These are phyloP conservation scores for Cystobasidium tubakii DNA, from an alignment of 768 basidiomycete genomes.

Conservation along the genomic window DNA sequence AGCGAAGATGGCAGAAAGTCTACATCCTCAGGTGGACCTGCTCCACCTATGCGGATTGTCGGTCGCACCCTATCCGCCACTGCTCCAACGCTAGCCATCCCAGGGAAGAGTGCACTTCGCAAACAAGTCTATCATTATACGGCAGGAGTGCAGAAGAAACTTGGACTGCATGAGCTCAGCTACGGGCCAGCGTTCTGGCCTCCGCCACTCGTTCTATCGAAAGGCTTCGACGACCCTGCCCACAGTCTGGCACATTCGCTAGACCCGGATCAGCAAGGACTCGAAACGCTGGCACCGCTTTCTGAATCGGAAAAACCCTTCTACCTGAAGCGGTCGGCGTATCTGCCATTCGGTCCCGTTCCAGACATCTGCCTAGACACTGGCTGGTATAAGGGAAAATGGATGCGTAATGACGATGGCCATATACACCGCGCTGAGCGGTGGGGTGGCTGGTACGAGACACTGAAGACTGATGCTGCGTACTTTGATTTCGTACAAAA, in stretches of 20 bases:
- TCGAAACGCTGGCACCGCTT: background rate
- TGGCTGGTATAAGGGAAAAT: constrained; percentile 34
- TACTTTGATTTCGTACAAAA: background rate
- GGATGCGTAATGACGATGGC: background rate
- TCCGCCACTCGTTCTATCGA: constrained; percentile 8
- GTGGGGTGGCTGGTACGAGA: constrained; percentile 42
- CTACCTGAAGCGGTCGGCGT: constrained; percentile 4
- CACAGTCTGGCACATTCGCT: background rate
- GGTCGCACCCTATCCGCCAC: background rate
- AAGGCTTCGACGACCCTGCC: constrained; percentile 9
- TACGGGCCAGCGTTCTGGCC: constrained; percentile 13
- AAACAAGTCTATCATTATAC: background rate
- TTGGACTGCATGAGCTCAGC: constrained; percentile 15
- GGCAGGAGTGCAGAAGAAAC: background rate
- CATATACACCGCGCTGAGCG: background rate
- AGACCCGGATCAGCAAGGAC: background rate
- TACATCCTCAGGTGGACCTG: background rate
- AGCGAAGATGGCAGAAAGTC: background rate
- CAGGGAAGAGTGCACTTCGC: background rate
- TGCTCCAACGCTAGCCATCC: background rate
- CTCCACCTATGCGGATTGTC: background rate
- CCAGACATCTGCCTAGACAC: constrained; percentile 16
- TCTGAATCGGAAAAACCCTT: background rate
- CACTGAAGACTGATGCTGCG: background rate
- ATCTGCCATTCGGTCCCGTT: constrained; percentile 31